Base-by-base conservation (phyloP, 2,329 filamentous ascomycete genomes). In the Aureobasidium uvarum region DNA sequence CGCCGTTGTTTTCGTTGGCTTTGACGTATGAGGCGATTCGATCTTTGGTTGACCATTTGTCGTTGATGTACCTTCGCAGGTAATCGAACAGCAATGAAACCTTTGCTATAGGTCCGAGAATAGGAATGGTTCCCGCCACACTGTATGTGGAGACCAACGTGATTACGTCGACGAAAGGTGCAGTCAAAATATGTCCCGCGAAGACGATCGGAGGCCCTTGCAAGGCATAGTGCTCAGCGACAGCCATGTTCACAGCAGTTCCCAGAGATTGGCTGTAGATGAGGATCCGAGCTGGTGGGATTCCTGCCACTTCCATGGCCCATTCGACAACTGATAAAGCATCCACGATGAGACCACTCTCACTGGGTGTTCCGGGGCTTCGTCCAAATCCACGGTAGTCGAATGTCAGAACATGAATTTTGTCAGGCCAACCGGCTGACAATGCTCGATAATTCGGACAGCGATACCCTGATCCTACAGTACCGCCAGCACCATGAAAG, bases 321-420 rank as follows among this genome's bases (percentile, higher is more conserved):
- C 84, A 88, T 13, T 84, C 76, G 1, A 79, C 79, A 2, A 86
- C 72, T 0, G 83, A 75, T 0, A 83, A 69, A 0, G 83, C 85
- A 70, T 89, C 85, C 1, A 72, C 72, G 14, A 85, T 74, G 0
- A 88, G 74, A 0, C 85, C 85, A 1, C 71, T 55, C 71, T 88
- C 85, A 0, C 83, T 84, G 0, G 85, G 85, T 5, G 72, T 71
- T 1, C 85, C 85, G 0, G 75, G 81, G 59, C 81, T 84, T 5
- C 71, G 72, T 1, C 86, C 86, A 68, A 84, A 89, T 0, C 86
- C 85, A 5, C 85, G 80, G 69, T 87, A 88, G 73, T 89, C 86
- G 62, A 89, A 81, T 1, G 83, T 79, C 10, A 88, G 70, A 43
- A 84, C 79, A 69, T 89, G 84, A 2, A 85, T 83, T 45, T 82